Evolutionary conservation across 805 yeast genomes (phyloP).

Genomic region (Pichia heedii): DNA sequence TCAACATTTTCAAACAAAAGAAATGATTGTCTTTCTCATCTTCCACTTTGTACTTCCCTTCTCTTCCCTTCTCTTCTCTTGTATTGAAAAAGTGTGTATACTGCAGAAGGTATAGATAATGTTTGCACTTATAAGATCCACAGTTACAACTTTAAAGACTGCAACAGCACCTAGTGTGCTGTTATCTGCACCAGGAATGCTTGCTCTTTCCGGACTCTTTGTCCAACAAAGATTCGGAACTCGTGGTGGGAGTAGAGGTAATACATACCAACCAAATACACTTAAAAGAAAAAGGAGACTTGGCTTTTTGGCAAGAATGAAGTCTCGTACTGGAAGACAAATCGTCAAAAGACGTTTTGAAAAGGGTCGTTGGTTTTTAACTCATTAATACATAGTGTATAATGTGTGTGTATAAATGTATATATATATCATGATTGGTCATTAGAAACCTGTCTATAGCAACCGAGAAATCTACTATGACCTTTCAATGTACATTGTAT

Average conservation of each 20-base stretch:
- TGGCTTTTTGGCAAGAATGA: constrained; percentile 83
- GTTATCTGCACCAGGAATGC: constrained; percentile 6
- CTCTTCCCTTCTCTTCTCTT: background rate
- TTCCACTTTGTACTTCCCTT: background rate
- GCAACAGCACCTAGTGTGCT: too few relatives aligned
- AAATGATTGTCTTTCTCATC: too few relatives aligned
- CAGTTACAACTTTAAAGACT: background rate
- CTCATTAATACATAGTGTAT: constrained; percentile 40
- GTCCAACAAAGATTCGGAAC: constrained; percentile 24
- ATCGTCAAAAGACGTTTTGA: constrained; percentile 68
- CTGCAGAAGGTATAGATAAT: too few relatives aligned
- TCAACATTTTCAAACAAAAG: too few relatives aligned
- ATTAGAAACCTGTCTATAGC: too few relatives aligned
- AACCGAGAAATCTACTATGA: too few relatives aligned
- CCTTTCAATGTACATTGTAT: too few relatives aligned
- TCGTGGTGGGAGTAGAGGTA: constrained; percentile 80
- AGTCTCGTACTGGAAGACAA: constrained; percentile 66
- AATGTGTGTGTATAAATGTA: too few relatives aligned
- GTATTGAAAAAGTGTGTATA: too few relatives aligned
- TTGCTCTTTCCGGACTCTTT: constrained; percentile 4
- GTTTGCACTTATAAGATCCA: background rate
- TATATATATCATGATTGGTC: too few relatives aligned
- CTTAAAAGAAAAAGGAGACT: constrained; percentile 80
- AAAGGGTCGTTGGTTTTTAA: constrained; percentile 90
- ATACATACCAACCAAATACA: constrained; percentile 90